Evolutionary conservation across 306 rosid species (phyloP).

Genomic region (Acacia melanoxylon): DNA sequence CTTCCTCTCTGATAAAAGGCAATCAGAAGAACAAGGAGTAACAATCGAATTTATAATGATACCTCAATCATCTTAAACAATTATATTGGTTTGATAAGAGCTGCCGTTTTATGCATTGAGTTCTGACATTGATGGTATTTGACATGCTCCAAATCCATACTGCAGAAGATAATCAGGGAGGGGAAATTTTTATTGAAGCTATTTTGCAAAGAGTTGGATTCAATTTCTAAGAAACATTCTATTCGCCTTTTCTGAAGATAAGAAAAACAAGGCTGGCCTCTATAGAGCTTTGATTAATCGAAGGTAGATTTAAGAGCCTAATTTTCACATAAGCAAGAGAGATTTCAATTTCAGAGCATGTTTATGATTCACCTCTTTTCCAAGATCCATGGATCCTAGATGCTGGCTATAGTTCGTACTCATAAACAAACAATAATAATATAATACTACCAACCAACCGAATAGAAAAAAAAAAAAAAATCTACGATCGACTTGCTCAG

Average conservation of each 20-base stretch:
- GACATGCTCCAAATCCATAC: background rate
- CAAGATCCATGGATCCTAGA: background rate
- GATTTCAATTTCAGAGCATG: slow-evolving; percentile 13
- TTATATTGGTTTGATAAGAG: background rate
- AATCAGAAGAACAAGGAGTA: background rate
- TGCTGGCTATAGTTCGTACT: background rate
- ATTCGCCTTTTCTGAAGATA: background rate
- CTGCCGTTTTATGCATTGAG: background rate
- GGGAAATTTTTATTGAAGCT: background rate
- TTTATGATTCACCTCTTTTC: background rate
- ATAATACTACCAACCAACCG: background rate
- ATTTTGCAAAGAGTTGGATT: background rate
- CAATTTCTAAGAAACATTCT: background rate
- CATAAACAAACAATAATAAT: background rate
- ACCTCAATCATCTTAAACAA: slow-evolving; percentile 15
- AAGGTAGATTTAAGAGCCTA: slow-evolving; percentile 7
- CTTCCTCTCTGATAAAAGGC: background rate
- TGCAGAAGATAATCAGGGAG: background rate
- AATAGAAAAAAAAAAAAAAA: slow-evolving; percentile 43
- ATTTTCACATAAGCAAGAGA: background rate
- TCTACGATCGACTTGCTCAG: background rate
- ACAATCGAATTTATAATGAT: background rate
- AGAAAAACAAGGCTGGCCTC: background rate
- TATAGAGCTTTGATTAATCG: background rate
- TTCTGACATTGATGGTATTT: background rate